phyloP scores from a whole-genome alignment of 345 rosid species.

The Populus nigra region DNA sequence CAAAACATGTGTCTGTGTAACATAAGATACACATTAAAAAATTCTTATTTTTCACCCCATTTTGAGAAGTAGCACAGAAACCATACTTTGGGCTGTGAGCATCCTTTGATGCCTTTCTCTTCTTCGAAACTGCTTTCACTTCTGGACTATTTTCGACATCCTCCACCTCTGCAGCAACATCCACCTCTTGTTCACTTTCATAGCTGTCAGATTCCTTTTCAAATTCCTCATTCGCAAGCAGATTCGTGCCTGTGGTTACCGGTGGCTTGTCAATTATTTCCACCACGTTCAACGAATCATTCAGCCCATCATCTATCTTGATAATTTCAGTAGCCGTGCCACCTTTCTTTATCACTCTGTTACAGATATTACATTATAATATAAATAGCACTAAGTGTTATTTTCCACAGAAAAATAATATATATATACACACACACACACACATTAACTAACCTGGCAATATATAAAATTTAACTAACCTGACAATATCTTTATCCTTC shows the following conservation, averaged over 20 bases:
- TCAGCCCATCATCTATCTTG: constrained; percentile 27
- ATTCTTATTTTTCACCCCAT: neutral
- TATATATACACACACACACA: too few species aligned
- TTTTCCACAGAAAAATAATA: neutral
- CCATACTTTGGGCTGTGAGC: constrained; percentile 62
- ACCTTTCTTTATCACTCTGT: constrained; percentile 66
- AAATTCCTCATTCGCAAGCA: constrained; percentile 69
- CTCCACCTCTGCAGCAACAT: constrained; percentile 26
- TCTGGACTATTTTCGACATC: constrained; percentile 32
- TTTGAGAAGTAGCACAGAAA: neutral
- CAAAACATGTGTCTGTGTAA: neutral
- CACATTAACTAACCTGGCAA: too few species aligned
- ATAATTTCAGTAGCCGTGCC: constrained; percentile 27
- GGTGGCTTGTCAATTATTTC: constrained; percentile 41
- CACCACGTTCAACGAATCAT: constrained; percentile 28
- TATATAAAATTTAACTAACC: constrained; percentile 39
- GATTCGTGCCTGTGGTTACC: constrained; percentile 32
- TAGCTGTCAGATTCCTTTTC: constrained; percentile 58
- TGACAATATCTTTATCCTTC: constrained; percentile 71
- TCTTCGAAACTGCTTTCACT: constrained; percentile 48
- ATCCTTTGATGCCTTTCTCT: constrained; percentile 66
- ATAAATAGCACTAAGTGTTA: neutral
- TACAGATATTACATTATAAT: neutral
- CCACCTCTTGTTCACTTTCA: constrained; percentile 61
- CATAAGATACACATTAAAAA: neutral